Evolutionary conservation across 371 early-diverging fungal species (phyloP).

Genomic region (Apophysomyces trapeziformis): DNA sequence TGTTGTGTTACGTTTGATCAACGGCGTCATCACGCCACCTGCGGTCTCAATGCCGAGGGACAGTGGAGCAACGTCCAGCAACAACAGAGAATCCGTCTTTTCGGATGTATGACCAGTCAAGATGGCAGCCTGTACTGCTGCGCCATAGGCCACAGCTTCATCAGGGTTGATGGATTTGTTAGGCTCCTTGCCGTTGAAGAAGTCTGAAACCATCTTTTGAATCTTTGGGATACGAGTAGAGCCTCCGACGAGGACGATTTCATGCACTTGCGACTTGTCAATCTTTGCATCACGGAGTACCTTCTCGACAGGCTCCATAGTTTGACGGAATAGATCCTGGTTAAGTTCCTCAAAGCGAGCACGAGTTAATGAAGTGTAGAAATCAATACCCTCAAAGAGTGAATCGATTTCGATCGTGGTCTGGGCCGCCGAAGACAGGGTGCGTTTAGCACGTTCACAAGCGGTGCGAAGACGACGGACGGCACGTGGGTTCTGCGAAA

Average conservation of each 20-base stretch:
- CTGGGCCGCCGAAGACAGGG: conserved; percentile 87
- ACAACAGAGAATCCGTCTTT: conserved; percentile 73
- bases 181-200: conserved; percentile 95
- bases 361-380: conserved; percentile 94
- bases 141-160: conserved; percentile 97
- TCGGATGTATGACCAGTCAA: conserved; percentile 76
- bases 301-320: conserved; percentile 94
- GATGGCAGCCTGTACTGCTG: conserved; percentile 95
- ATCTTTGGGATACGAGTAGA: conserved; percentile 99
- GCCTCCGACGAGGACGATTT: conserved; percentile 98
- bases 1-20: conserved; percentile 88
- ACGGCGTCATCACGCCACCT: conserved; percentile 82
- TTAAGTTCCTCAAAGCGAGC: conserved; percentile 97
- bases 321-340: conserved; percentile 90
- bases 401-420: conserved; percentile 94
- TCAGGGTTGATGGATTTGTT: conserved; percentile 97
- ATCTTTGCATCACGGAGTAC: conserved; percentile 91
- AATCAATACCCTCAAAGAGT: conserved; percentile 89
- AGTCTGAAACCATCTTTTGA: conserved; percentile 96
- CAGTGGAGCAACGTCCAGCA: conserved; percentile 92
- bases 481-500: conserved; percentile 84
- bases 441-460: conserved; percentile 95
- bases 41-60: conserved; percentile 95
- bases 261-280: conserved; percentile 86
- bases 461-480: conserved; percentile 94